Conservation (phyloP, 1,284 basidiomycete genomes). For the Cerrena zonata region DNA sequence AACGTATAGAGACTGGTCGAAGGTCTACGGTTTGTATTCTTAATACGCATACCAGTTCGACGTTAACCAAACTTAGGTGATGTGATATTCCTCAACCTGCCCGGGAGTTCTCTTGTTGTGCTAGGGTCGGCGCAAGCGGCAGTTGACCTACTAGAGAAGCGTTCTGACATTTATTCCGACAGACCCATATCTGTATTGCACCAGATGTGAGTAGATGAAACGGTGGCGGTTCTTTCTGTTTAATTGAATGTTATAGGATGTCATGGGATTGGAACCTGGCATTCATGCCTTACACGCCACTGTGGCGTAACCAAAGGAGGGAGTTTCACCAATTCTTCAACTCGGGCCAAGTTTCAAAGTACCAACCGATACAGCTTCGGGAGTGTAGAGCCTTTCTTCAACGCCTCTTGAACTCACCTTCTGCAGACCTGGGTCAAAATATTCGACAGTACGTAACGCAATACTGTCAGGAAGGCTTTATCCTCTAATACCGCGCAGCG, state of each 20-base stretch:
- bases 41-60: neutral
- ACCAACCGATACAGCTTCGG: slow-evolving; percentile 1
- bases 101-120: slow-evolving; percentile 15
- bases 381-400: slow-evolving; percentile 4
- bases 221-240: neutral
- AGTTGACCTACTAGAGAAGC: slow-evolving; percentile 30
- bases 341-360: neutral
- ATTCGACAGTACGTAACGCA: neutral
- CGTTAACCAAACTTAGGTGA: neutral
- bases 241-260: neutral
- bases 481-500: slow-evolving; percentile 5
- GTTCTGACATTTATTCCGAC: slow-evolving; percentile 30
- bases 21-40: neutral
- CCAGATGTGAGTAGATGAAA: slow-evolving; percentile 16
- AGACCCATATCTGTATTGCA: slow-evolving; percentile 31
- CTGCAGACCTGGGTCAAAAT: too few species aligned
- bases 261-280: slow-evolving; percentile 8
- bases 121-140: slow-evolving; percentile 29
- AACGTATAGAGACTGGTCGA: neutral
- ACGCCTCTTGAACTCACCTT: neutral
- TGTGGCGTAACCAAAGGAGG: slow-evolving; percentile 5
- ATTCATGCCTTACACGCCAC: neutral
- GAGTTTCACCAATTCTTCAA: slow-evolving; percentile 10
- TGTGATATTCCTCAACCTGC: slow-evolving; percentile 1
- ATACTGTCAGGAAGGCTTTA: neutral